Evolutionary conservation across 305 asterid species (phyloP), one percentile per base, ranked within the genome.

Genomic region (Fraxinus dipetala): DNA sequence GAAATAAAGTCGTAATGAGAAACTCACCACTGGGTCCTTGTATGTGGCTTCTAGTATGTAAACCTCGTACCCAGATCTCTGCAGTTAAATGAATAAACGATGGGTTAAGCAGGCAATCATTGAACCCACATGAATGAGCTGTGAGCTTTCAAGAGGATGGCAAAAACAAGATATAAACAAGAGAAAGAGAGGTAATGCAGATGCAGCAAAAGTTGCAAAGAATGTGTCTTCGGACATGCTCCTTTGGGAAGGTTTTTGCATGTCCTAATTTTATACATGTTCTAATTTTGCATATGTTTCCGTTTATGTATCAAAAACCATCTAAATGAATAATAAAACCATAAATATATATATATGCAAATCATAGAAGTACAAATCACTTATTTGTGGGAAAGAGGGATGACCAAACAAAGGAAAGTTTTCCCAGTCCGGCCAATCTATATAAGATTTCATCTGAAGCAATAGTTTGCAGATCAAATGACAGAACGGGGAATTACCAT

Each of bases 31-130:
- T 61, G 98, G 99, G 79, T 96, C 99, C 90, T 88, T 96, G 90
- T 96, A 96, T 36, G 97, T 70, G 72, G 99, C 98, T 89, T 96
- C 98, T 78, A 96, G 89, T 83, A 96, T 81, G 89, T 92, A 96
- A 81, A 93, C 99, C 86, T 96, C 98, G 89, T 94, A 96, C 31
- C 99, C 99, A 5, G 97, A 93, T 84, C 98, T 93, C 99, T 96
- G 98, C 87, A 88, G 88, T 75, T 83, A 89, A 79, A 81, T 61
- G 83, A 85, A 88, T 20, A 32, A 32, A 35, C 34, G 75, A 83
- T 61, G 80, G 75, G 43, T 59, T 70, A 86, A 80, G 77, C 85
- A 78, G 22, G 35, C 80, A 83, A 83, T 13, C 72, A 24, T 72
- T 67, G 73, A 74, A 75, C 82, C 7, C 28, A 61, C 43, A 48